Conservation (phyloP, 495 filamentous ascomycete genomes). For the Echria macrotheca region DNA sequence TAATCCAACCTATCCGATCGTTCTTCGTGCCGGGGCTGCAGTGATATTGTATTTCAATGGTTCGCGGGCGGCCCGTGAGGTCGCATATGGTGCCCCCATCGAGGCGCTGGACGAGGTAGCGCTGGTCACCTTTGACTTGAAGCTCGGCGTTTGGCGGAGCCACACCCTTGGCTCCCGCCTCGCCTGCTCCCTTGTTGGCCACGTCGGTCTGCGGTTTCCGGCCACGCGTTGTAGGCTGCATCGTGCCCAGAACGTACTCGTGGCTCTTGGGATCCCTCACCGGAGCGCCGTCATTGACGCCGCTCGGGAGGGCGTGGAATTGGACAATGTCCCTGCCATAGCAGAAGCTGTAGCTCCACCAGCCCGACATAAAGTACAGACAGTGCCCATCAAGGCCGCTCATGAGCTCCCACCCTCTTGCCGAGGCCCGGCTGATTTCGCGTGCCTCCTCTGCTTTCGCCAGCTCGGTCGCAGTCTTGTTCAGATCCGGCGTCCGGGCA, state of each 20-base stretch:
- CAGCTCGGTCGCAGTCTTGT: slow-evolving; percentile 56
- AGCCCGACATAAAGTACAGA: slow-evolving; percentile 85
- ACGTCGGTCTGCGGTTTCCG: slow-evolving; percentile 29
- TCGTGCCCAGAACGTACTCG: slow-evolving; percentile 71
- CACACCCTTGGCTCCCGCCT: slow-evolving; percentile 26
- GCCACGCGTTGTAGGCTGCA: slow-evolving; percentile 25
- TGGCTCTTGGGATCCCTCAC: slow-evolving; percentile 72
- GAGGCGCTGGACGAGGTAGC: slow-evolving; percentile 87
- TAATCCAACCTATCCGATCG: slow-evolving; percentile 90
- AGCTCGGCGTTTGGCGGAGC: slow-evolving; percentile 55
- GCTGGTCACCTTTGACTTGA: slow-evolving; percentile 73
- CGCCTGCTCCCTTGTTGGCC: slow-evolving; percentile 10
- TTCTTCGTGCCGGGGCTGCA: slow-evolving; percentile 69
- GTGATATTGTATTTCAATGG: slow-evolving; percentile 88
- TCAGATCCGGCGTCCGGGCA: slow-evolving; percentile 43
- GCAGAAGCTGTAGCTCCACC: slow-evolving; percentile 98
- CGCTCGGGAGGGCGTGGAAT: slow-evolving; percentile 75
- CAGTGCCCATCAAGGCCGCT: slow-evolving; percentile 80
- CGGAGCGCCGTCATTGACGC: slow-evolving; percentile 55
- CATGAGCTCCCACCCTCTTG: slow-evolving; percentile 85
- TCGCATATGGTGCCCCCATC: slow-evolving; percentile 86
- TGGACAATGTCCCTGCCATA: slow-evolving; percentile 84
- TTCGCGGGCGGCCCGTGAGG: slow-evolving; percentile 75
- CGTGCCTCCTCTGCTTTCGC: slow-evolving; percentile 72
- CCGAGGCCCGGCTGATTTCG: slow-evolving; percentile 76